Evolutionary conservation across 306 rosid species (phyloP).

Genomic region (Inga laurina): DNA sequence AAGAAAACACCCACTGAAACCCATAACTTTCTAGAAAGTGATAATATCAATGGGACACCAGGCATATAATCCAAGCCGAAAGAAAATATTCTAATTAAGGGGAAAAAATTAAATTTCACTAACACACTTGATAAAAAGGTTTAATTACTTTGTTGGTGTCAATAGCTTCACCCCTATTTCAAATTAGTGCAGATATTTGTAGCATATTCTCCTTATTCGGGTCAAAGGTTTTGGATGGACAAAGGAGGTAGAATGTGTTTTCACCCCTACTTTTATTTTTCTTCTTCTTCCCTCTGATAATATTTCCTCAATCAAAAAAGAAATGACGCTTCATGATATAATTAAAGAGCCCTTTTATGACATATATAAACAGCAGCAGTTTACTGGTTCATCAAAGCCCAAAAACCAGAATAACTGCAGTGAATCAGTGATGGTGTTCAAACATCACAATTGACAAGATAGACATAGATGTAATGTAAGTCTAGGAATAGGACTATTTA

Average conservation of each 20-base stretch:
- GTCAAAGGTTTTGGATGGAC: background rate
- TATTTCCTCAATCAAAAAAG: background rate
- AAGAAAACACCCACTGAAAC: background rate
- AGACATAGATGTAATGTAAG: background rate
- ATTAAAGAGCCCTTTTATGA: background rate
- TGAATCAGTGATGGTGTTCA: background rate
- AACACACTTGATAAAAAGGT: background rate
- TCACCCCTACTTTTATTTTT: background rate
- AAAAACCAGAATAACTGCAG: background rate
- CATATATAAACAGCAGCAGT: background rate
- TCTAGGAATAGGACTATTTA: slow-evolving; percentile 20
- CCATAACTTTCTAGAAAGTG: background rate
- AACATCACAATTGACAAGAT: slow-evolving; percentile 6
- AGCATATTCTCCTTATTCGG: background rate
- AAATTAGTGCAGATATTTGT: background rate
- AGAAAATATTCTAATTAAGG: background rate
- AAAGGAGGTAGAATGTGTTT: background rate
- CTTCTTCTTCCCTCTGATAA: background rate
- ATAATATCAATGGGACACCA: background rate
- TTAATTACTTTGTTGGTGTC: background rate
- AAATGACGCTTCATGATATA: background rate
- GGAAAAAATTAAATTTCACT: background rate
- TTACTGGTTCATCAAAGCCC: background rate
- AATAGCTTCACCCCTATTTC: background rate
- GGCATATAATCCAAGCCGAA: background rate